phyloP scores from a whole-genome alignment of 768 basidiomycete species.

The Galerina marginata region DNA sequence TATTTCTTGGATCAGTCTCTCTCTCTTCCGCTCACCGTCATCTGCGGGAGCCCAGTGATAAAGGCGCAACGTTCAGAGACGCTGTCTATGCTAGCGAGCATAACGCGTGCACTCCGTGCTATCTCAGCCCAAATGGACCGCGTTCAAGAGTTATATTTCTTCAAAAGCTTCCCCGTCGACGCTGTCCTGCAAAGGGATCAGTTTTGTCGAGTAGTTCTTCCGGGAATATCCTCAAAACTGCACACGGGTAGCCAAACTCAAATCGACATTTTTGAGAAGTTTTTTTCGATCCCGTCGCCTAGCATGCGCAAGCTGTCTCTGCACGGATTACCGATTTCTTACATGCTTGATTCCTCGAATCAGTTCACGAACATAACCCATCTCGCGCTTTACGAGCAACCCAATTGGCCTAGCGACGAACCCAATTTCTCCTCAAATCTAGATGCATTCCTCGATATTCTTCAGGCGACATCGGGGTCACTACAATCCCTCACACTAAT shows the following conservation, averaged over 20 bases:
- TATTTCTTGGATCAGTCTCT: neutral
- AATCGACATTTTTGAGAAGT: neutral
- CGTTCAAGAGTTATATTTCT: neutral
- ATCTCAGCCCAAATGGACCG: neutral
- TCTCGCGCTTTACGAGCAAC: constrained; percentile 2
- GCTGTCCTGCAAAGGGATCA: neutral
- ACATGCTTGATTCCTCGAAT: neutral
- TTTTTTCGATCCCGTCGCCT: neutral
- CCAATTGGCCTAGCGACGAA: neutral
- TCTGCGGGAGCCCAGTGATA: neutral
- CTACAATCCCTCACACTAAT: neutral
- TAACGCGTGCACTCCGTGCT: neutral
- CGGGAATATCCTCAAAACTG: neutral
- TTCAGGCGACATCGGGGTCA: neutral
- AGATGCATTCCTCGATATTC: neutral
- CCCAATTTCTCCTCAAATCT: neutral
- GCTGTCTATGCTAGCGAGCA: neutral
- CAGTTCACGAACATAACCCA: neutral
- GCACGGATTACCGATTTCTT: neutral
- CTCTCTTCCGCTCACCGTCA: neutral
- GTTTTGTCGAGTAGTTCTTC: neutral
- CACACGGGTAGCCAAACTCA: neutral
- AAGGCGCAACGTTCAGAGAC: neutral
- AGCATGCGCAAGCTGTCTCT: neutral
- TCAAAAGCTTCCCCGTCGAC: neutral